Base-by-base conservation (phyloP, 1,284 basidiomycete genomes). In the Hymenochaete sp. region DNA sequence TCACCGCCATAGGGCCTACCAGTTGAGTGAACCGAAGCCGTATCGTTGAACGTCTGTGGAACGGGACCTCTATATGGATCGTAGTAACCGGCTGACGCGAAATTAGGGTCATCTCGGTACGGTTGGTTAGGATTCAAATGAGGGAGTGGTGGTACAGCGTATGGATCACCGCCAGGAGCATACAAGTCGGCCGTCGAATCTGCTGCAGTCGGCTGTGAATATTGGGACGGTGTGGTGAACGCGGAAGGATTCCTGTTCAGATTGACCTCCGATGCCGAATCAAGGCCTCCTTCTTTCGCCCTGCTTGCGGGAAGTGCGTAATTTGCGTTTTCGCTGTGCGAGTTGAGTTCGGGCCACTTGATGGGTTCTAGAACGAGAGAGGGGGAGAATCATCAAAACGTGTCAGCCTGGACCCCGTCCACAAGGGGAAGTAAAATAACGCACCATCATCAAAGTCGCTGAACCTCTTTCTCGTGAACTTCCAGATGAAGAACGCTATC, bases 341-440 rank as follows among this genome's bases (percentile, higher is more conserved):
- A 61, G 59, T 86, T 85, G 38, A 89, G 70, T 54, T 89, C 86
- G 1, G 85, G 85, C 85, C 85, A 89, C 63, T 88, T 88, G 64
- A 89, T 89, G 22, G 82, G 82, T 62, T 86, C 82, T 42, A n/a
- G 14, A 14, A 31, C 28, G 42, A n/a, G 39, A 37, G 33, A 31
- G 14, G 14, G 14, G 14, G 14, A 31, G 14, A 14, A 31, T 8
- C 5, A 35, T 35, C 5, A 22, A 44, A 29, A 22, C 7, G 16
- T 19, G 22, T 51, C 33, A 8, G 33, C 7, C 16, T 44, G 46
- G 38, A 26, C 45, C 26, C 33, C 43, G 22, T 24, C 5, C 24
- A 25, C 39, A 39, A 28, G 43, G 37, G n/a, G 33, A 29, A 14
- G 22, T 48, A 53, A 35, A 33, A 36, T 42, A 32, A 75, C 82